Percentiles rank a stretch among this genome's conserved stretches.
These are phyloP conservation scores for Fusarium stilboides DNA, from an alignment of 2,329 filamentous ascomycete species.

Conservation along the genomic window DNA sequence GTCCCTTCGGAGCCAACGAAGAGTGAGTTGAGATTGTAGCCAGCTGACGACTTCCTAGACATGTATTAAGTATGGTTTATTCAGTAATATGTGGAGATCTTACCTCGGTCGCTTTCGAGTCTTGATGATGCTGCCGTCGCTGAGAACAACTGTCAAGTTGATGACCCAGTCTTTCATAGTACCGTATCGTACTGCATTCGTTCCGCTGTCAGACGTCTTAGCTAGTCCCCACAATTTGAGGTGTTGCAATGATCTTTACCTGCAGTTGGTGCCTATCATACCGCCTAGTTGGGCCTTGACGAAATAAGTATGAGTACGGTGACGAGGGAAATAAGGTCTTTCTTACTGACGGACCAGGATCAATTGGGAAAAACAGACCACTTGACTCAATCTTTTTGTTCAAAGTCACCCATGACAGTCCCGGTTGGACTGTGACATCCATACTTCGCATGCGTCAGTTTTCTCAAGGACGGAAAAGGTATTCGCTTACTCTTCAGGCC, in stretches of 20 bases:
- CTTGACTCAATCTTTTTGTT: slow-evolving; percentile 79
- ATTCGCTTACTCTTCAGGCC: slow-evolving; percentile 74
- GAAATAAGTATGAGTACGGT: slow-evolving; percentile 54
- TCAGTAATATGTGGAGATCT: too few species aligned
- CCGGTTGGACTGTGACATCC: slow-evolving; percentile 92
- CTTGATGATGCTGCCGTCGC: slow-evolving; percentile 84
- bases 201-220: slow-evolving; percentile 62
- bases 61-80: too few species aligned
- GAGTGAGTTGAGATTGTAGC: slow-evolving; percentile 85
- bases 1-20: slow-evolving; percentile 89
- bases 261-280: slow-evolving; percentile 85
- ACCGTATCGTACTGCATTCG: slow-evolving; percentile 84
- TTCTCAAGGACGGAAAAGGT: rapidly evolving
- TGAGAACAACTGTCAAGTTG: slow-evolving; percentile 84
- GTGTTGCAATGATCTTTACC: slow-evolving; percentile 44
- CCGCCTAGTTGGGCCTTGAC: slow-evolving; percentile 80
- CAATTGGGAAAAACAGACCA: slow-evolving; percentile 91
- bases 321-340: background rate
- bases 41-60: slow-evolving; percentile 79
- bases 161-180: slow-evolving; percentile 95
- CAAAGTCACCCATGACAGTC: slow-evolving; percentile 89
- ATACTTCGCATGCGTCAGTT: slow-evolving; percentile 59
- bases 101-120: slow-evolving; percentile 76
- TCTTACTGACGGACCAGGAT: slow-evolving; percentile 71
- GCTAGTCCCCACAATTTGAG: too few species aligned